A percentile compares a stretch with the other conserved stretches of the same genome.
These are phyloP conservation scores for Thielaviopsis populi DNA, from an alignment of 2,329 filamentous ascomycete genomes.

Conservation along the genomic window DNA sequence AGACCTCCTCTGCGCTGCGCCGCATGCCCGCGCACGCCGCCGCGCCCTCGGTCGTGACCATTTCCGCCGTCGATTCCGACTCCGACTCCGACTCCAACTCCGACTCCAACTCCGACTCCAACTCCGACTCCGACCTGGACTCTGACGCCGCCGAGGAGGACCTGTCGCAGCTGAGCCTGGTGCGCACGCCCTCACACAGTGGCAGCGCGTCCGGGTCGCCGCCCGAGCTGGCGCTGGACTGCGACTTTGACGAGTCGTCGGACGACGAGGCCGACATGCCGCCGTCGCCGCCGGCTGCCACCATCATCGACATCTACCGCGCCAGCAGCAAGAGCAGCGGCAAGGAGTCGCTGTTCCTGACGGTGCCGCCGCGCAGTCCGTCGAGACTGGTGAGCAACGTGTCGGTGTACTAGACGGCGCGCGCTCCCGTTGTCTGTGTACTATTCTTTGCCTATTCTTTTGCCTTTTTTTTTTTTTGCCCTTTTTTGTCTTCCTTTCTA, in stretches of 20 bases:
- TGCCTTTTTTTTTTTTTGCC: neutral
- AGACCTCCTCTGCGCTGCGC: neutral
- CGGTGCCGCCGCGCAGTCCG: conserved; percentile 34
- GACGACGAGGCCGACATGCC: conserved; percentile 60
- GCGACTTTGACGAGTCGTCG: conserved; percentile 53
- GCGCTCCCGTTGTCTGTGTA: neutral
- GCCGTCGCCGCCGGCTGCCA: conserved; percentile 46
- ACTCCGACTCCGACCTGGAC: neutral
- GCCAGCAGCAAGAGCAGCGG: neutral
- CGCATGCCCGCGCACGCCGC: neutral
- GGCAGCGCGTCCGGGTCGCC: conserved; percentile 35
- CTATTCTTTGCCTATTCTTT: neutral
- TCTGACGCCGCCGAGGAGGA: conserved; percentile 46
- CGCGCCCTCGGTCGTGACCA: neutral
- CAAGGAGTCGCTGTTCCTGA: conserved; percentile 12
- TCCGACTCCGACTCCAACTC: conserved; percentile 29
- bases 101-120: conserved; percentile 21
- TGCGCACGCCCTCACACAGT: conserved; percentile 49
- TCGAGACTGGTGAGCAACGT: conserved; percentile 29
- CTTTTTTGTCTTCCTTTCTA: neutral
- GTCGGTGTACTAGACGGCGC: neutral
- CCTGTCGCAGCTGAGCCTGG: conserved; percentile 50
- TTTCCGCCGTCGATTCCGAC: neutral
- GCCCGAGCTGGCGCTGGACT: conserved; percentile 55
- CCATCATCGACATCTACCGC: conserved; percentile 19